phyloP scores from a whole-genome alignment of 371 early-diverging fungal species.

The Mucor piriformis region DNA sequence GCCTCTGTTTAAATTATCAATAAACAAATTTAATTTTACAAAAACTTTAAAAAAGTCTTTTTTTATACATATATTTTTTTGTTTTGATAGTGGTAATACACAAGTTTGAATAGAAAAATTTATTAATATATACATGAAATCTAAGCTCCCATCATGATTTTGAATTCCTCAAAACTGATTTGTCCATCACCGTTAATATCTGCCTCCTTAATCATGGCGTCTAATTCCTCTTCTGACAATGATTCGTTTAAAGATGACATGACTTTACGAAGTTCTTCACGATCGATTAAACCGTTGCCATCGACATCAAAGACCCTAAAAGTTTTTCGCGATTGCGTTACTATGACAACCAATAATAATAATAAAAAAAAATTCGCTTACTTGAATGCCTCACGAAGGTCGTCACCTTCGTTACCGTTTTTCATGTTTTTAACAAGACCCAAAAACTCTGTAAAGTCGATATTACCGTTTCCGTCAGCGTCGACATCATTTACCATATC shows the following conservation, averaged over 20 bases:
- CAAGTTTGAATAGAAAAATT: too few relatives aligned
- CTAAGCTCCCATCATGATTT: slow-evolving; percentile 68
- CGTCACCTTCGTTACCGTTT: slow-evolving; percentile 43
- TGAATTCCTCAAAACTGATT: slow-evolving; percentile 52
- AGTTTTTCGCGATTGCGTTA: background rate
- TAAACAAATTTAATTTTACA: background rate
- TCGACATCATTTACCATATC: slow-evolving; percentile 92
- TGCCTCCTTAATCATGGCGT: slow-evolving; percentile 69
- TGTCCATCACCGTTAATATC: slow-evolving; percentile 51
- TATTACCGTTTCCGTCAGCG: slow-evolving; percentile 90
- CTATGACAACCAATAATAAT: too few relatives aligned
- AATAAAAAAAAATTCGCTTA: slow-evolving; percentile 19
- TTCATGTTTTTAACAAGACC: slow-evolving; percentile 80
- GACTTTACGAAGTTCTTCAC: slow-evolving; percentile 60
- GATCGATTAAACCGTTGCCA: slow-evolving; percentile 73
- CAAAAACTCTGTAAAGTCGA: slow-evolving; percentile 92
- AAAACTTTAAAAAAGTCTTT: background rate
- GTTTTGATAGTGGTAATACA: background rate
- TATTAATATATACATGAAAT: background rate
- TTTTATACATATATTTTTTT: background rate
- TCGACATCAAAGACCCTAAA: slow-evolving; percentile 70
- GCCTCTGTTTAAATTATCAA: slow-evolving; percentile 66
- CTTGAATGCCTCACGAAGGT: slow-evolving; percentile 50
- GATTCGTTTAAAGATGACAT: slow-evolving; percentile 64
- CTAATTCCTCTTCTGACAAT: slow-evolving; percentile 61